A percentile compares a stretch with the other conserved stretches of the same genome.
Evolutionary conservation across 1,139 yeast species (phyloP).

Genomic region (Saccharomycopsis phalli): DNA sequence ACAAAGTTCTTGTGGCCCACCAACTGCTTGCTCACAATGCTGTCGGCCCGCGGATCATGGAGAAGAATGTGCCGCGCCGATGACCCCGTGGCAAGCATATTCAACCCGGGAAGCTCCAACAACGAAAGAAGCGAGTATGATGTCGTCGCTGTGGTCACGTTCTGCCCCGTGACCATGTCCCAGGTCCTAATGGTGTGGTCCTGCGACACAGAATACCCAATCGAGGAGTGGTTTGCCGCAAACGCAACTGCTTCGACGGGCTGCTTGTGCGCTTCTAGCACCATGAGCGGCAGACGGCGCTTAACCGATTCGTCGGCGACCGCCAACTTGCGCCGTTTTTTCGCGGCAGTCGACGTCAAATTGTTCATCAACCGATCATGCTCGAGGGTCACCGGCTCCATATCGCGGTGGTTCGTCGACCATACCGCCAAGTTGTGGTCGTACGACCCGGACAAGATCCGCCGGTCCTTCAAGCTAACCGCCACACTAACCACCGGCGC

Average conservation of each 20-base stretch:
- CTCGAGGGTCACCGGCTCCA: slow-evolving; percentile 44
- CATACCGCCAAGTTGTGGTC: slow-evolving; percentile 80
- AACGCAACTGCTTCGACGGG: slow-evolving; percentile 83
- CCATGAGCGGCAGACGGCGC: slow-evolving; percentile 65
- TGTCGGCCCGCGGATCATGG: slow-evolving; percentile 73
- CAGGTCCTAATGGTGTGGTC: slow-evolving; percentile 94
- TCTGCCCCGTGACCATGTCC: slow-evolving; percentile 80
- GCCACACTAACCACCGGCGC: slow-evolving; percentile 78
- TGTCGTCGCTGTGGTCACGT: slow-evolving; percentile 82
- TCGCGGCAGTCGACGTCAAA: slow-evolving; percentile 65
- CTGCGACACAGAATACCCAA: slow-evolving; percentile 89
- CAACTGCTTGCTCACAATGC: slow-evolving; percentile 56
- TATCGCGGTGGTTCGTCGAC: slow-evolving; percentile 80
- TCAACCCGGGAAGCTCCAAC: slow-evolving; percentile 53
- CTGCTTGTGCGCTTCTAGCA: slow-evolving; percentile 68
- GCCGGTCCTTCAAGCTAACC: slow-evolving; percentile 40
- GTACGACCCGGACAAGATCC: slow-evolving; percentile 77
- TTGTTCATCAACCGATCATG: slow-evolving; percentile 35
- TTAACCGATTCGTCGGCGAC: slow-evolving; percentile 67
- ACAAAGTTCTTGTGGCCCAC: slow-evolving; percentile 92
- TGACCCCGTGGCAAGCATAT: slow-evolving; percentile 82
- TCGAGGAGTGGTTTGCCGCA: slow-evolving; percentile 63
- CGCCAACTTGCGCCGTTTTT: slow-evolving; percentile 79
- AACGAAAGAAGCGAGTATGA: slow-evolving; percentile 79
- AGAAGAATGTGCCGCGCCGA: slow-evolving; percentile 91